Conservation (phyloP, 768 basidiomycete species). For the Hydnomerulius pinastri region DNA sequence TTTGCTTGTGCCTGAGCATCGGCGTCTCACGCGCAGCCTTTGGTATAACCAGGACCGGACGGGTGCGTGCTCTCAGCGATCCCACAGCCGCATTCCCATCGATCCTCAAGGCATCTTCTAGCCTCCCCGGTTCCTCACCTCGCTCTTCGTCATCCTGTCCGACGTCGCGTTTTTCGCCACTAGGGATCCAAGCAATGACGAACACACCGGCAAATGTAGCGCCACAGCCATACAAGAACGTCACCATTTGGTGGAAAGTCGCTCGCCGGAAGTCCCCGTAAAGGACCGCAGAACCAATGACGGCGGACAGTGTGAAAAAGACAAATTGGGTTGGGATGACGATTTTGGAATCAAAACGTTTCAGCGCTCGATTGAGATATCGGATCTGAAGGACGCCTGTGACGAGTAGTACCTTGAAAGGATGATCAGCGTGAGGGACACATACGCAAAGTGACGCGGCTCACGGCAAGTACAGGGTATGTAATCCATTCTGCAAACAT, state of each 20-base stretch:
- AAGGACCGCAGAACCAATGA: constrained; percentile 89
- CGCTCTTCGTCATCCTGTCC: constrained; percentile 30
- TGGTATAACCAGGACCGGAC: constrained; percentile 51
- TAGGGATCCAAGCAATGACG: constrained; percentile 73
- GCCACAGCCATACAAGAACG: constrained; percentile 83
- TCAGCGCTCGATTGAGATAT: constrained; percentile 84
- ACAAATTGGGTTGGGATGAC: constrained; percentile 97
- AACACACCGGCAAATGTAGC: constrained; percentile 92
- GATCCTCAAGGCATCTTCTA: constrained; percentile 30
- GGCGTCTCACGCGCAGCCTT: constrained; percentile 47
- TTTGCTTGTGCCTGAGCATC: constrained; percentile 51
- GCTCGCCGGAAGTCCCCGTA: constrained; percentile 91
- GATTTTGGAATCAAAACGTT: constrained; percentile 92
- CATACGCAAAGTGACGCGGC: constrained; percentile 17
- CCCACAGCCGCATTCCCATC: constrained; percentile 18
- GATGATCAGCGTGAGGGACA: constrained; percentile 9
- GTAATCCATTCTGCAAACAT: constrained; percentile 83
- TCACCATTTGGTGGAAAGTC: constrained; percentile 78
- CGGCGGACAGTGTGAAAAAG: constrained; percentile 90
- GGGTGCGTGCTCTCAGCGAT: constrained; percentile 26
- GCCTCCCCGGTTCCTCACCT: constrained; percentile 31
- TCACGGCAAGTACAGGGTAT: constrained; percentile 74
- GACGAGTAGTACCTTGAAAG: constrained; percentile 56
- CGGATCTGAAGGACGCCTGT: constrained; percentile 85
- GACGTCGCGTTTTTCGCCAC: constrained; percentile 28